Percentiles rank a stretch among this genome's conserved stretches.
Conservation (phyloP, 2,329 filamentous ascomycete species). For the Knufia petricola region DNA sequence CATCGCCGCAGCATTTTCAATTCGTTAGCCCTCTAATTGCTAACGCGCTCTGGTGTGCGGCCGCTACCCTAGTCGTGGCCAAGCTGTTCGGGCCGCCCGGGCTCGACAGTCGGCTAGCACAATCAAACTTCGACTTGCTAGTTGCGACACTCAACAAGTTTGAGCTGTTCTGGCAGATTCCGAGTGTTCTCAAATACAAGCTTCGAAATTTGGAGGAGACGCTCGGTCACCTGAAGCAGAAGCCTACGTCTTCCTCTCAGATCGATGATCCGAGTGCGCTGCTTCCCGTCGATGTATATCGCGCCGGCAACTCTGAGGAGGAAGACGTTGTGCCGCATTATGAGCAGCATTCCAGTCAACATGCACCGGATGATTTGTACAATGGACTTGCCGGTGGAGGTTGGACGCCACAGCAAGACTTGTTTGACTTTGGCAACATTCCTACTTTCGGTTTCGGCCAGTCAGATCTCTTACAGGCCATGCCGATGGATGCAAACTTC, state of each 20-base stretch:
- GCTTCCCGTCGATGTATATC: not conserved
- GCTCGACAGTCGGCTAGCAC: not conserved
- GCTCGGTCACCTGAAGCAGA: not conserved
- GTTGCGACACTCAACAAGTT: not conserved
- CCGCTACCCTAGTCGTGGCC: slow-evolving; percentile 15
- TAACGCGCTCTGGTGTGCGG: slow-evolving; percentile 28
- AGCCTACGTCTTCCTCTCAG: not conserved
- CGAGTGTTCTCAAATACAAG: slow-evolving; percentile 2
- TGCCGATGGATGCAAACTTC: not conserved
- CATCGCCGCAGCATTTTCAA: slow-evolving; percentile 18
- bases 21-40: slow-evolving; percentile 28
- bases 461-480: not conserved
- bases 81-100: not conserved
- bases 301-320: not conserved
- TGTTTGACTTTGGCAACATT: not conserved
- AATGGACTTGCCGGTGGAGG: not conserved
- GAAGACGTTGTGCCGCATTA: not conserved
- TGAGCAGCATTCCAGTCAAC: not conserved
- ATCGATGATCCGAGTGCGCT: not conserved
- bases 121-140: slow-evolving; percentile 3
- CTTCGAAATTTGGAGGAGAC: not conserved
- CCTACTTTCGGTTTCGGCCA: not conserved
- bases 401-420: not conserved
- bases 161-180: slow-evolving; percentile 3
- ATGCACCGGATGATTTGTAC: not conserved